A percentile compares a stretch with the other conserved stretches of the same genome.
Evolutionary conservation across 106 monocot genomes (phyloP).

Genomic region (Acorus calamus): DNA sequence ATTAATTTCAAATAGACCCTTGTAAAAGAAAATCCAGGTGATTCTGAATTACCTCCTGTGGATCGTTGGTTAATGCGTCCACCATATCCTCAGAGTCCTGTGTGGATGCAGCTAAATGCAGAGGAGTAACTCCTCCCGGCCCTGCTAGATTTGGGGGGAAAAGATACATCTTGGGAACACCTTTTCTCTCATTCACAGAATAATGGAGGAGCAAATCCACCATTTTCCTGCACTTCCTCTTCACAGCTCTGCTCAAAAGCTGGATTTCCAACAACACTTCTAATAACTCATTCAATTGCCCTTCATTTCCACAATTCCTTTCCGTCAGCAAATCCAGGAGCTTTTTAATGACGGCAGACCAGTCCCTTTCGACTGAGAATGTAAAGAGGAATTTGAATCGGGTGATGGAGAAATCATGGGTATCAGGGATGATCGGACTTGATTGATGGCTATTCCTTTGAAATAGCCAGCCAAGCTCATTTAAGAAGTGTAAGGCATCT

Average conservation of each 20-base stretch:
- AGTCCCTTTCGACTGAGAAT: conserved; percentile 81
- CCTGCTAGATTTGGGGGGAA: conserved; percentile 64
- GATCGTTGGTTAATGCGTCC: conserved; percentile 88
- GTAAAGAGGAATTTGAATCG: conserved; percentile 76
- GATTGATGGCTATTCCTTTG: conserved; percentile 34
- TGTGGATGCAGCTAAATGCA: conserved; percentile 85
- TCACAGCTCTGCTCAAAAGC: conserved; percentile 76
- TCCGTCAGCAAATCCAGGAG: conserved; percentile 70
- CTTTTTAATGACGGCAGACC: conserved; percentile 44
- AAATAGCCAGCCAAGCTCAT: conserved; percentile 98
- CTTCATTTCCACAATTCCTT: conserved; percentile 28
- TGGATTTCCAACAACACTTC: conserved; percentile 67
- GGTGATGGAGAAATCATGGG: conserved; percentile 41
- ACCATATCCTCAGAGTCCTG: conserved; percentile 66
- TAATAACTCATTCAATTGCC: conserved; percentile 43
- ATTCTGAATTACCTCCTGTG: conserved; percentile 59
- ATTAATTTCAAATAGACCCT: too few species aligned
- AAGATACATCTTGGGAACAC: conserved; percentile 30
- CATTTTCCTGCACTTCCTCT: conserved; percentile 81
- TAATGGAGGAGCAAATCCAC: conserved; percentile 75
- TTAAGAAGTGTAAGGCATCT: conserved; percentile 68
- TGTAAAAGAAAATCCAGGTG: too few species aligned
- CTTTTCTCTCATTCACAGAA: conserved; percentile 15
- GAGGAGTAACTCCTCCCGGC: conserved; percentile 78
- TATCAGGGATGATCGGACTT: not conserved